Evolutionary conservation across 768 basidiomycete genomes (phyloP).

Genomic region (Serendipita sp.): DNA sequence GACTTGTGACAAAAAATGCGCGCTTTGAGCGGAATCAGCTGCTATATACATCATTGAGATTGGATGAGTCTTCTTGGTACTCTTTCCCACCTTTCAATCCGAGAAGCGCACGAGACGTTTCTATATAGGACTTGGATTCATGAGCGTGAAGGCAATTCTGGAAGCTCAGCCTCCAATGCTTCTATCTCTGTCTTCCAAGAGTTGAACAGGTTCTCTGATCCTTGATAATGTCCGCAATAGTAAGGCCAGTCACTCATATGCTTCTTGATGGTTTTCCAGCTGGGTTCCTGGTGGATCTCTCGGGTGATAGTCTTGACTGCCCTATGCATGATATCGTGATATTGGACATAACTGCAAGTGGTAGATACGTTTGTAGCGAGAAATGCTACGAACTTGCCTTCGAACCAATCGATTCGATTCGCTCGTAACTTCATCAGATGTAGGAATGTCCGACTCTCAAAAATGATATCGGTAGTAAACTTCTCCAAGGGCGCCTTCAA

Average conservation of each 20-base stretch:
- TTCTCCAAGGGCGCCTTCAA: not conserved
- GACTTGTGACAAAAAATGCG: too few species aligned
- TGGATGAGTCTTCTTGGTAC: too few species aligned
- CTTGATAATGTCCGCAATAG: not conserved
- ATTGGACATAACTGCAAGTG: not conserved
- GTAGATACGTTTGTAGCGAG: not conserved
- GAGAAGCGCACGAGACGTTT: too few species aligned
- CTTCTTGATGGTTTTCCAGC: too few species aligned
- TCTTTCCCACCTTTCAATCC: too few species aligned
- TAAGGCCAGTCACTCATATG: not conserved
- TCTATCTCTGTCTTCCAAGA: not conserved
- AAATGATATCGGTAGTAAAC: not conserved
- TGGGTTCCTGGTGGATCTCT: too few species aligned
- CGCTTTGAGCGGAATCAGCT: too few species aligned
- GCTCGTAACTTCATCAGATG: not conserved
- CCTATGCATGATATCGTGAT: not conserved
- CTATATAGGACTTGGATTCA: too few species aligned
- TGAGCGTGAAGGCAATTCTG: not conserved
- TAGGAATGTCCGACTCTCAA: not conserved
- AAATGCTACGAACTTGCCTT: not conserved
- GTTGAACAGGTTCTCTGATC: not conserved
- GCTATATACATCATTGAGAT: too few species aligned
- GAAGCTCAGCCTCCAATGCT: not conserved
- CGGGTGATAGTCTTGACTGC: too few species aligned
- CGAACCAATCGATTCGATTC: not conserved